Conservation (phyloP, 1,284 basidiomycete species). For the Leccinum laetum region DNA sequence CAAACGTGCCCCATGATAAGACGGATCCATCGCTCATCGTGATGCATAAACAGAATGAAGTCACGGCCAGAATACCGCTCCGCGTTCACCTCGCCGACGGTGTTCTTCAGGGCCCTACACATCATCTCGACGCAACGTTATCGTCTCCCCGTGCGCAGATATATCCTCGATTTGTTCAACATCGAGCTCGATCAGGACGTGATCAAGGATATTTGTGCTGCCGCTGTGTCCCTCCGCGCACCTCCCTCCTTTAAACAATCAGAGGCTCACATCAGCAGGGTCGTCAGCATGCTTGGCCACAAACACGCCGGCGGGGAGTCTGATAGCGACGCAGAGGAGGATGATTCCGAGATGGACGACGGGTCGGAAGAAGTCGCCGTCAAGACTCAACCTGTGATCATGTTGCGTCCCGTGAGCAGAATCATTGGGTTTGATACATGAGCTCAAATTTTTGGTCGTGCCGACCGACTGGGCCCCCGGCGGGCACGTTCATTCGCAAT, state of each 20-base stretch:
- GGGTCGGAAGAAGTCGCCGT: slow-evolving; percentile 34
- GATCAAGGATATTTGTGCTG: slow-evolving; percentile 51
- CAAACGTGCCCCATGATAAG: background rate
- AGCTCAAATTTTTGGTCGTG: background rate
- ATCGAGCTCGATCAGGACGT: slow-evolving; percentile 67
- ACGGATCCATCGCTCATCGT: background rate
- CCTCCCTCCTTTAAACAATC: slow-evolving; percentile 50
- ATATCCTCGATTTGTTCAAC: slow-evolving; percentile 92
- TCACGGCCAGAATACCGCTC: slow-evolving; percentile 72
- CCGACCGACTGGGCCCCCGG: background rate
- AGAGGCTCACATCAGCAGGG: slow-evolving; percentile 46
- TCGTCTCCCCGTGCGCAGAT: slow-evolving; percentile 87
- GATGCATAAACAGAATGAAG: slow-evolving; percentile 62
- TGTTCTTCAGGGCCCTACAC: slow-evolving; percentile 84
- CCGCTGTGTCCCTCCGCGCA: slow-evolving; percentile 48
- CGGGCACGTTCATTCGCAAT: background rate
- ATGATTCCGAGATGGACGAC: slow-evolving; percentile 49
- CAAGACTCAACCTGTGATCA: slow-evolving; percentile 53
- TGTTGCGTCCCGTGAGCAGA: slow-evolving; percentile 54
- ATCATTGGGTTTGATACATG: slow-evolving; percentile 57
- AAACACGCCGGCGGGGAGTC: slow-evolving; percentile 47
- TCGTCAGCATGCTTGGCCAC: slow-evolving; percentile 58
- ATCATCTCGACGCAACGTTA: slow-evolving; percentile 88
- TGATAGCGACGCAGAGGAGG: slow-evolving; percentile 62
- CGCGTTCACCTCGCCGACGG: slow-evolving; percentile 75